Base-by-base conservation (phyloP, 2,329 filamentous ascomycete genomes). In the Orbilia oligospora region DNA sequence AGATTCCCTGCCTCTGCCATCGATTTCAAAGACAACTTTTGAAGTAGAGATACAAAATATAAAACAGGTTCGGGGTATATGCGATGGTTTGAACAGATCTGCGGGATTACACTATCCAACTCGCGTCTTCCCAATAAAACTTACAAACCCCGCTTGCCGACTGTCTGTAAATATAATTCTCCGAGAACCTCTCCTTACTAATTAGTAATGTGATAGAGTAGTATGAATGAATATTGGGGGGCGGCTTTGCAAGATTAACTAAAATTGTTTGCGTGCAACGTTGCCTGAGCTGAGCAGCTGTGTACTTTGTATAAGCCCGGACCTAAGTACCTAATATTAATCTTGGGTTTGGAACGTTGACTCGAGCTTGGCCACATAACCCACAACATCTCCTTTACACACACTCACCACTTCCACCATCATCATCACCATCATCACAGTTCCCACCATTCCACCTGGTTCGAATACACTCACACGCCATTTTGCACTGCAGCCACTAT, bases 331-430 rank as follows among this genome's bases (percentile, higher is more conserved):
- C n/a, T n/a, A 5, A 27, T 27, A 55, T 55, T 30, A 30, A 30
- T 6, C 27, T 30, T 30, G 27, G 3, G 3, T 5, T 55, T 33
- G 51, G 38, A 16, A 16, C 36, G 8, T 5, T 10, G 14, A 24
- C 27, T 38, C 56, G 36, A 36, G 71, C 71, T 69, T 75, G 66
- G 73, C 73, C 73, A 77, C 73, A 77, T 77, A 71, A 61, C 61
- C 67, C 67, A 77, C 73, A 71, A 71, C 49, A 53, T 41, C 58
- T 38, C 18, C 36, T 63, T 24, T 16, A 49, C 46, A 20, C 38
- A 53, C 38, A 27, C 22, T 24, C 46, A 49, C 20, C 44, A 46
- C 44, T 5, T 51, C 30, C 20, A 38, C 51, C 27, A 10, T 18
- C 51, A 33, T 16, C 51, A 55, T 33, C 36, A 58, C 38, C 41